Evolutionary conservation across 306 rosid genomes (phyloP), one percentile per base, ranked within the genome.

Genomic region (Elaeagnus macrophylla): DNA sequence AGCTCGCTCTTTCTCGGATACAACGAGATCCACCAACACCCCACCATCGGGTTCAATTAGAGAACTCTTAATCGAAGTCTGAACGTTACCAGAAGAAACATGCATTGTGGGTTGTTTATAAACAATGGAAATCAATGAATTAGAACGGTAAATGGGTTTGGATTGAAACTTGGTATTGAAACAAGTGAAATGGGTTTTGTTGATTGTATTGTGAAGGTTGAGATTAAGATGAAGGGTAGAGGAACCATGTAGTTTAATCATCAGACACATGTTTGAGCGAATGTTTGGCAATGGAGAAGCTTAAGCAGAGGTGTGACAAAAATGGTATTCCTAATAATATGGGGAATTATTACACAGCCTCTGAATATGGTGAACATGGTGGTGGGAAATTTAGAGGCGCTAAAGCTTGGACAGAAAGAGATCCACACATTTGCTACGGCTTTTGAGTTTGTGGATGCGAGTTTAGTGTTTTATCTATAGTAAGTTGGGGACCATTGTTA

Each of bases 11-110:
- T 67, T 54, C 53, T 84, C 85, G 1, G 87, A 79, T 61, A 91
- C 82, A 72, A 84, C 72, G 48, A 87, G 88, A 62, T 91, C 96
- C 68, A 80, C 95, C 36, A 87, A 67, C 5, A 62, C 59, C 58
- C 96, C 95, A 12, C 96, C 96, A 60, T 91, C 96, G 7, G 95
- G 94, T 4, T 87, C 99, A 25, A 91, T 87, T 72, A 87, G 72
- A 9, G 99, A 93, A 64, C 96, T 82, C 72, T 61, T 86, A 44
- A 82, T 65, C 25, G 77, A 40, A 10, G 53, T 8, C 7, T 39
- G 60, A 45, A 37, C 38, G 25, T 51, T 48, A 15, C 43, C 67
- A 12, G 54, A 14, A 5, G 59, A 60, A 46, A 61, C 46, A 47
- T 70, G 86, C 85, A 87, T 88, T 69, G 62, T 68, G 55, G 59